phyloP scores from a whole-genome alignment of 495 filamentous ascomycete species.

The Penicillium antarcticum region DNA sequence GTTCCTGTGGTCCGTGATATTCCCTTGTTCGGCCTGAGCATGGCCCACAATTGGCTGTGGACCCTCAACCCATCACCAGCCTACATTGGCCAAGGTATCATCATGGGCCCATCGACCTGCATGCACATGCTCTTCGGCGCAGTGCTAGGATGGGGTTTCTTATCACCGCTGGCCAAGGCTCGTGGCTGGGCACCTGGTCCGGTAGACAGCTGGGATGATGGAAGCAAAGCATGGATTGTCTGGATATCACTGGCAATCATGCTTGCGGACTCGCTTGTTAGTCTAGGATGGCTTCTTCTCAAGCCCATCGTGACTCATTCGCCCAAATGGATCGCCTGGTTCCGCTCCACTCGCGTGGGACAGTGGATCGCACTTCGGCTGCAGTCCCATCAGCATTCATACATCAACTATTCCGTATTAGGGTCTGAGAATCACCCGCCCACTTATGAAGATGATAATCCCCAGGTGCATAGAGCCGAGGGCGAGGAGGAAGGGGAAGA shows the following conservation, averaged over 20 bases:
- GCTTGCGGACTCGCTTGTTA: conserved; percentile 89
- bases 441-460: conserved; percentile 2
- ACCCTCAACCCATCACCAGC: conserved; percentile 92
- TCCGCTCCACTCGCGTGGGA: conserved; percentile 25
- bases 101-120: conserved; percentile 90
- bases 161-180: conserved; percentile 82
- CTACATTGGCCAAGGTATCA: conserved; percentile 75
- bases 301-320: conserved; percentile 52
- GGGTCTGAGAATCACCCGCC: conserved; percentile 12
- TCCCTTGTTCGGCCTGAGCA: conserved; percentile 73
- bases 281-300: conserved; percentile 74
- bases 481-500: conserved; percentile 55
- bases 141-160: conserved; percentile 82
- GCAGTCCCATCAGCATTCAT: conserved; percentile 20
- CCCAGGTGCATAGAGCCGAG: conserved; percentile 5
- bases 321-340: conserved; percentile 30
- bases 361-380: conserved; percentile 23
- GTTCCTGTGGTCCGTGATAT: conserved; percentile 79
- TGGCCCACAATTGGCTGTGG: conserved; percentile 88
- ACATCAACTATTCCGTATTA: conserved; percentile 43
- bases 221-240: conserved; percentile 97
- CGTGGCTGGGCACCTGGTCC: conserved; percentile 86
- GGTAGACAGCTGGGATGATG: conserved; percentile 81
- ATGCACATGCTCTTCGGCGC: conserved; percentile 95
- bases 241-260: conserved; percentile 96